Conservation (phyloP, 371 early-diverging fungal species). For the Apophysomyces elegans region DNA sequence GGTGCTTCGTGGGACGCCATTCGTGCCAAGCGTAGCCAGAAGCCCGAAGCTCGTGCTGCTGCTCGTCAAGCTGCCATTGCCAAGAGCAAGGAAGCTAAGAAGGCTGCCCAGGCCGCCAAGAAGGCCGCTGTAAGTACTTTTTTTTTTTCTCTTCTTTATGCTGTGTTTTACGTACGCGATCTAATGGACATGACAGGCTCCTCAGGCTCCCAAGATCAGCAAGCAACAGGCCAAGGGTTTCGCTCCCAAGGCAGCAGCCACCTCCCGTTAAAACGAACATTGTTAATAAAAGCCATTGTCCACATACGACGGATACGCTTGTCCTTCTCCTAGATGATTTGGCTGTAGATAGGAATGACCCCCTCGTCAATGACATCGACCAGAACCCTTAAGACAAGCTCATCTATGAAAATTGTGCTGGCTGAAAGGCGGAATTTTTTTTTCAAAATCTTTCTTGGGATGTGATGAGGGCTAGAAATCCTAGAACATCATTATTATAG, state of each 20-base stretch:
- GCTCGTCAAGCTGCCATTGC: conserved; percentile 87
- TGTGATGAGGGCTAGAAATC: too few relatives aligned
- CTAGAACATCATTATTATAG: too few relatives aligned
- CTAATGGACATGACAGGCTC: not conserved
- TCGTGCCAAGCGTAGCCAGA: conserved; percentile 94
- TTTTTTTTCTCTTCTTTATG: too few relatives aligned
- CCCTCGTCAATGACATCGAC: too few relatives aligned
- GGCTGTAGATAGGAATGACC: too few relatives aligned
- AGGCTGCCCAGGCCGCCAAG: conserved; percentile 81
- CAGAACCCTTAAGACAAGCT: too few relatives aligned
- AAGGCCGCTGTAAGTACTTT: conserved; percentile 44
- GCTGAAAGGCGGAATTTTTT: too few relatives aligned
- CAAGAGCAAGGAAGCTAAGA: conserved; percentile 90
- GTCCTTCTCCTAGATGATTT: too few relatives aligned
- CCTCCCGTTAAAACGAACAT: conserved; percentile 55
- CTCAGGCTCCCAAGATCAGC: conserved; percentile 56
- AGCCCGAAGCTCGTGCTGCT: conserved; percentile 93
- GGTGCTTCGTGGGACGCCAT: conserved; percentile 95
- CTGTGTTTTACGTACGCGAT: not conserved
- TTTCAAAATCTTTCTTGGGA: too few relatives aligned
- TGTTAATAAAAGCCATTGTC: conserved; percentile 41
- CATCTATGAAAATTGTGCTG: too few relatives aligned
- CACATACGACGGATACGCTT: conserved; percentile 4
- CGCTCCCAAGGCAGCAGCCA: conserved; percentile 75
- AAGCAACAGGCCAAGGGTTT: conserved; percentile 85